These are phyloP conservation scores for Alternaria dauci DNA, from an alignment of 2,329 filamentous ascomycete genomes.

Conservation along the genomic window DNA sequence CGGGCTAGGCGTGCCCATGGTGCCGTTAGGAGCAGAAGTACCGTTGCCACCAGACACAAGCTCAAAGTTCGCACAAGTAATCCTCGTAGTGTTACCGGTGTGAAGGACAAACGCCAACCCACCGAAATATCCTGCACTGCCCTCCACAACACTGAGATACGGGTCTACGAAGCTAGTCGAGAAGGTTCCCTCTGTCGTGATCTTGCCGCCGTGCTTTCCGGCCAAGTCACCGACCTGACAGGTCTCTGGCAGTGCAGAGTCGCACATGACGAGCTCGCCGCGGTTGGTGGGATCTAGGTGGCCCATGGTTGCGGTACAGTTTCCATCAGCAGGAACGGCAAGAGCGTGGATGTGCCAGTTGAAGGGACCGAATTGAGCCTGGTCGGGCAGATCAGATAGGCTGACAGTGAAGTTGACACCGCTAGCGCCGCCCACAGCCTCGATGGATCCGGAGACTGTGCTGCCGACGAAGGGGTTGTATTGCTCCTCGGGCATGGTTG, in stretches of 20 bases:
- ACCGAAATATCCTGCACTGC: slow-evolving; percentile 58
- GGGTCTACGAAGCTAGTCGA: slow-evolving; percentile 53
- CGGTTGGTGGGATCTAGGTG: slow-evolving; percentile 52
- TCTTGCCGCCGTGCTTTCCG: slow-evolving; percentile 53
- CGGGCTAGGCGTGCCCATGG: slow-evolving; percentile 8
- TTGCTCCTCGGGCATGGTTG: slow-evolving; percentile 30
- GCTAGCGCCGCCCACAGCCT: slow-evolving; percentile 38
- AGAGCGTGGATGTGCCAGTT: slow-evolving; percentile 52
- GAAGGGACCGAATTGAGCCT: slow-evolving; percentile 31
- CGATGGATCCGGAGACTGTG: slow-evolving; percentile 41
- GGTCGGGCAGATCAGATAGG: slow-evolving; percentile 49
- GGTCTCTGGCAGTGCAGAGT: slow-evolving; percentile 38
- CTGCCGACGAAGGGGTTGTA: slow-evolving; percentile 33
- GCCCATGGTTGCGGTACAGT: slow-evolving; percentile 49
- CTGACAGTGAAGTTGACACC: slow-evolving; percentile 51
- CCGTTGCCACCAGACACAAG: slow-evolving; percentile 16
- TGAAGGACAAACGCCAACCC: slow-evolving; percentile 63
- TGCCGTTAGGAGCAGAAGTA: slow-evolving; percentile 11
- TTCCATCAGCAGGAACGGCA: slow-evolving; percentile 48
- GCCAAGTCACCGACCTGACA: slow-evolving; percentile 55
- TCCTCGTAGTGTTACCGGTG: slow-evolving; percentile 57
- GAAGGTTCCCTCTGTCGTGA: slow-evolving; percentile 38
- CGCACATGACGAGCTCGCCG: slow-evolving; percentile 47
- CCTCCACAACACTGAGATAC: slow-evolving; percentile 57
- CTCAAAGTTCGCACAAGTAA: slow-evolving; percentile 65